These are phyloP conservation scores for Exophiala dermatitidis DNA, from an alignment of 2,329 filamentous ascomycete genomes.

Conservation along the genomic window DNA sequence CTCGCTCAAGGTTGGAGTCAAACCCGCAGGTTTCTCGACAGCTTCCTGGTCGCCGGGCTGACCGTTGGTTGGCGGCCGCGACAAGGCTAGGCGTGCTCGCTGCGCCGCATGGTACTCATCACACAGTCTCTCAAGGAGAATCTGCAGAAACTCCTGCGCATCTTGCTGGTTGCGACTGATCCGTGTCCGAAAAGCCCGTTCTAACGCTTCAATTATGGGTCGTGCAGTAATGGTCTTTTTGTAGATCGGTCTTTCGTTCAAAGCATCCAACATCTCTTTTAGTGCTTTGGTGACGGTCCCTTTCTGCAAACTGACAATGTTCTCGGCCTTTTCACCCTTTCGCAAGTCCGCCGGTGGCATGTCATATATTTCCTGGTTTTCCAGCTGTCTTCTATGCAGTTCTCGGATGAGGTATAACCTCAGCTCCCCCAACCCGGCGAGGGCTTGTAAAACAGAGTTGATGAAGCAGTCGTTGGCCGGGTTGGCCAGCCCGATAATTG, in stretches of 20 bases:
- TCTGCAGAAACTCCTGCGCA: conserved; percentile 92
- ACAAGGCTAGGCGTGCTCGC: conserved; percentile 53
- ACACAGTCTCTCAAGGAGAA: conserved; percentile 82
- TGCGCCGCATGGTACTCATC: conserved; percentile 88
- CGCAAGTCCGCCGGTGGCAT: conserved; percentile 42
- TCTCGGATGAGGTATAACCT: conserved; percentile 88
- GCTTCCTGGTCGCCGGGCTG: conserved; percentile 31
- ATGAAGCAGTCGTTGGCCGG: conserved; percentile 95
- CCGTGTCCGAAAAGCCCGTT: conserved; percentile 77
- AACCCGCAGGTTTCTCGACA: conserved; percentile 30
- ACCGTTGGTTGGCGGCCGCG: conserved; percentile 20
- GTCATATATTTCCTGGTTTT: conserved; percentile 68
- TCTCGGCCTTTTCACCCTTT: conserved; percentile 39
- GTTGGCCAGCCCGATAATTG: conserved; percentile 81
- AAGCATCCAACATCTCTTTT: conserved; percentile 83
- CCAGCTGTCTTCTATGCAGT: conserved; percentile 72
- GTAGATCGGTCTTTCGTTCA: conserved; percentile 90
- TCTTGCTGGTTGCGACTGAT: conserved; percentile 95
- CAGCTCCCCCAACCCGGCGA: conserved; percentile 83
- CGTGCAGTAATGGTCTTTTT: conserved; percentile 87
- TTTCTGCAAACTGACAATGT: conserved; percentile 58
- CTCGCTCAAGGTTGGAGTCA: conserved; percentile 30
- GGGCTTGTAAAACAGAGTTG: conserved; percentile 88
- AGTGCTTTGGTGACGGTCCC: conserved; percentile 78
- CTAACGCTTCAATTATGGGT: conserved; percentile 75